Base-by-base conservation (phyloP, 139 green algal species). In the Chlamydomonas sphaeroides region DNA sequence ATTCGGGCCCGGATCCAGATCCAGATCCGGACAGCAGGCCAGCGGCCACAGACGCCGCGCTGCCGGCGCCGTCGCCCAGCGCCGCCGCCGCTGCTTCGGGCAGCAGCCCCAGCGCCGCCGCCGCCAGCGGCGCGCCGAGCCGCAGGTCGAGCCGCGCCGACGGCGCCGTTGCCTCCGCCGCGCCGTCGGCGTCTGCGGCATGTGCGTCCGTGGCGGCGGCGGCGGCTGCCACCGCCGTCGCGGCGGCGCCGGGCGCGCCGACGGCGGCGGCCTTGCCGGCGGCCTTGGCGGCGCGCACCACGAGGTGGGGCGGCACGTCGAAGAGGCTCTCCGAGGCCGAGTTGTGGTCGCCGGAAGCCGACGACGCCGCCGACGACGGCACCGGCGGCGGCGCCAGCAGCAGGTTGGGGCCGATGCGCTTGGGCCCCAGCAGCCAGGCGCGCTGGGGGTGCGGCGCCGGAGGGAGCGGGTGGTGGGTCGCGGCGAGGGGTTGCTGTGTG, bases 361-460 rank as follows among this genome's bases (percentile, higher is more conserved):
- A n/a, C n/a, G n/a, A n/a, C n/a, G n/a, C n/a, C n/a, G n/a, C 67
- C 65, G 38, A 42, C 5, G 30, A 45, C 32, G 68, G 45, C 11
- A 53, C 10, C 11, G 10, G 45, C n/a, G n/a, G n/a, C 45, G 66
- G 73, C 32, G 81, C 65, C 17, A 98, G 88, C 30, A 98, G 91
- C 41, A 98, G 7, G 88, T 97, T 97, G 32, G 97, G 93, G 0
- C 97, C 97, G 0, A 86, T 81, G 21, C 88, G 86, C 32, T 91
- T 88, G 5, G 97, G 96, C 3, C 97, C 97, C 80, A 98, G 82
- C 53, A 92, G 65, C 97, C 97, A 99, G 0, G 92, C 89, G 1
- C 90, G 67, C 86, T 90, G n/a, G n/a, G n/a, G n/a, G 86, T 67
- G 94, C n/a, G n/a, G n/a, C n/a, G n/a, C n/a, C n/a, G n/a, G n/a